Evolutionary conservation across 176 grass and related monocot genomes (phyloP).

Genomic region (Echinochloa phyllopogon): DNA sequence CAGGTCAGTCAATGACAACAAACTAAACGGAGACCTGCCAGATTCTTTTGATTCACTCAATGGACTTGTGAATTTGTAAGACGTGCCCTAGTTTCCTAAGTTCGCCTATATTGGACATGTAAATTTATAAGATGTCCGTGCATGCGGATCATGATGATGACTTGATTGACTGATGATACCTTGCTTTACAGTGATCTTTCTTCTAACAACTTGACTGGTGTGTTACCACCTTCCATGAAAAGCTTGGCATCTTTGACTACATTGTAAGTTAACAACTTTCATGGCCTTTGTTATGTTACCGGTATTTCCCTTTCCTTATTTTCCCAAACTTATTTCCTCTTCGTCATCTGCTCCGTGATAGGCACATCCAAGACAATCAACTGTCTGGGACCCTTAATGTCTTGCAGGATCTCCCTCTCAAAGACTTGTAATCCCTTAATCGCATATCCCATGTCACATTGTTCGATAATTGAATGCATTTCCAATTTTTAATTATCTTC

Average conservation of each 20-base stretch:
- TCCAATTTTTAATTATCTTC: conserved; percentile 16
- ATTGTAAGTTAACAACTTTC: conserved; percentile 59
- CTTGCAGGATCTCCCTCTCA: conserved; percentile 82
- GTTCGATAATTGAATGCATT: conserved; percentile 13
- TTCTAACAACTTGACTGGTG: conserved; percentile 79
- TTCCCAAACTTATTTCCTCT: conserved; percentile 7
- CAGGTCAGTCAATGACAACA: conserved; percentile 91
- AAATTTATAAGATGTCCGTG: conserved; percentile 54
- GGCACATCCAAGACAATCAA: conserved; percentile 84
- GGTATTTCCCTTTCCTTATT: neutral
- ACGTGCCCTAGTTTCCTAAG: neutral
- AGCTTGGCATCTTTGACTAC: conserved; percentile 88
- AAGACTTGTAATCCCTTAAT: conserved; percentile 71
- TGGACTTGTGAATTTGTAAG: conserved; percentile 93
- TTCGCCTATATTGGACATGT: conserved; percentile 51
- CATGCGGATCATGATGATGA: neutral
- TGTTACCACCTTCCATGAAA: conserved; percentile 78
- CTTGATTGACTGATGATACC: conserved; percentile 29
- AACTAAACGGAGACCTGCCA: conserved; percentile 78
- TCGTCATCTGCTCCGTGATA: conserved; percentile 38
- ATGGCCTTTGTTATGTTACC: neutral
- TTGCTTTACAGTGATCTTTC: conserved; percentile 73
- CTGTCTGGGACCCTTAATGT: conserved; percentile 75
- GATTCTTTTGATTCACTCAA: conserved; percentile 74
- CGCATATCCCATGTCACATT: neutral